phyloP scores from a whole-genome alignment of 495 filamentous ascomycete species.

The Lentithecium fluviatile region DNA sequence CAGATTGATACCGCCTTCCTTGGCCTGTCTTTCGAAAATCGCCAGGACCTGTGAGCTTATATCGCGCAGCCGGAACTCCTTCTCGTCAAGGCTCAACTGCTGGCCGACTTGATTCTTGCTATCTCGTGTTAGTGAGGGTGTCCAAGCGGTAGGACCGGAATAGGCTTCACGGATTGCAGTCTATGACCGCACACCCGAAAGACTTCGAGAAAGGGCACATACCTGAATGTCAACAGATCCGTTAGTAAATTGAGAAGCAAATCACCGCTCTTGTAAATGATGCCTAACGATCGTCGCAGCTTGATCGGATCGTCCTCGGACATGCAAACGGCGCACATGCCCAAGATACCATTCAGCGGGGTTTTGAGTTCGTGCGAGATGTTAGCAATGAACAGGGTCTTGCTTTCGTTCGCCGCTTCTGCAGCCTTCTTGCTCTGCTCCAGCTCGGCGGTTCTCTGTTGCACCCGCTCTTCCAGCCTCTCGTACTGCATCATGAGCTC shows the following conservation, averaged over 20 bases:
- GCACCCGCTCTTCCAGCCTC: slow-evolving; percentile 78
- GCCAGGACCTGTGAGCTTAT: slow-evolving; percentile 74
- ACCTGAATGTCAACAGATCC: slow-evolving; percentile 76
- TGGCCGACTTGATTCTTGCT: slow-evolving; percentile 90
- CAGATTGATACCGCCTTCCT: slow-evolving; percentile 72
- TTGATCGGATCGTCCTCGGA: slow-evolving; percentile 74
- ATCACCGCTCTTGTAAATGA: slow-evolving; percentile 89
- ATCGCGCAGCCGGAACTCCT: slow-evolving; percentile 77
- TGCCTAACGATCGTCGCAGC: slow-evolving; percentile 77
- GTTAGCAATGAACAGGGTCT: slow-evolving; percentile 93
- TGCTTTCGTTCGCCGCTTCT: slow-evolving; percentile 89
- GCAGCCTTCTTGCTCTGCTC: slow-evolving; percentile 88
- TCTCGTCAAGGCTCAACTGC: slow-evolving; percentile 75
- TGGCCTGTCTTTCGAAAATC: slow-evolving; percentile 86
- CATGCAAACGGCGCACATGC: slow-evolving; percentile 91
- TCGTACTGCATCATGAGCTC: slow-evolving; percentile 84
- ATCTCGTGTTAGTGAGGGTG: not conserved
- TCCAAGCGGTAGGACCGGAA: not conserved
- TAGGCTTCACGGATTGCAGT: no score
- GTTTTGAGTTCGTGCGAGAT: slow-evolving; percentile 94
- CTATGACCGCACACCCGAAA: no score
- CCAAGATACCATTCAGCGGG: slow-evolving; percentile 87
- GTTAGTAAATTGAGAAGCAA: slow-evolving; percentile 83
- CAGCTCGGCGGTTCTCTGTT: slow-evolving; percentile 75
- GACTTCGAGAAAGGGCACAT: not conserved